Evolutionary conservation across 108 stramenopile genomes (phyloP).

Genomic region (Chaetoceros muelleri): DNA sequence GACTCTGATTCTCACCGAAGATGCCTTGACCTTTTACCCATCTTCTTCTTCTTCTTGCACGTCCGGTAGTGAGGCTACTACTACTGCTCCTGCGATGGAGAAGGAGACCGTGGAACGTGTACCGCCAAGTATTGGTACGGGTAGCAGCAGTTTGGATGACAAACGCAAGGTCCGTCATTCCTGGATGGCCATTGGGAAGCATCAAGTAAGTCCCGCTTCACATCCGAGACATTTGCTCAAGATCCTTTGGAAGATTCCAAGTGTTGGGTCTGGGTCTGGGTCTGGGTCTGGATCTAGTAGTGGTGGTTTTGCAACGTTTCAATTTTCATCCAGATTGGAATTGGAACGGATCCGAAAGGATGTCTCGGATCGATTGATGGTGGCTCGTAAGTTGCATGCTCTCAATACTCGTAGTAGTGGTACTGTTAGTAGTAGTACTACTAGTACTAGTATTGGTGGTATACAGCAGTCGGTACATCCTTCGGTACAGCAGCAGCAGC

Average conservation of each 20-base stretch:
- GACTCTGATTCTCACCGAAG: slow-evolving; percentile 19
- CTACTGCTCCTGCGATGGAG: background rate
- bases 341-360: slow-evolving; percentile 62
- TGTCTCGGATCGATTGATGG: slow-evolving; percentile 35
- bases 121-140: too few relatives aligned
- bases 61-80: too few relatives aligned
- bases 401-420: background rate
- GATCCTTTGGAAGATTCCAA: slow-evolving; percentile 17
- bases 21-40: slow-evolving; percentile 19
- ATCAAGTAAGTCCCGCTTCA: slow-evolving; percentile 74
- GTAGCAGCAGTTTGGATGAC: background rate
- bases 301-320: slow-evolving; percentile 45
- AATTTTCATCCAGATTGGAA: slow-evolving; percentile 39
- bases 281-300: slow-evolving; percentile 5
- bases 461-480: background rate
- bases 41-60: too few relatives aligned
- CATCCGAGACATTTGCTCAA: slow-evolving; percentile 73
- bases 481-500: slow-evolving; percentile 6
- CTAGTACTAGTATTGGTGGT: background rate
- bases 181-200: slow-evolving; percentile 58
- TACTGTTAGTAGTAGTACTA: background rate
- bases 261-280: background rate
- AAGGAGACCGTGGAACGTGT: too few relatives aligned
- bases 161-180: slow-evolving; percentile 13
- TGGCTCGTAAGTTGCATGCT: slow-evolving; percentile 1